Base-by-base conservation (phyloP, 805 yeast genomes). In the Teunomyces tritomae region DNA sequence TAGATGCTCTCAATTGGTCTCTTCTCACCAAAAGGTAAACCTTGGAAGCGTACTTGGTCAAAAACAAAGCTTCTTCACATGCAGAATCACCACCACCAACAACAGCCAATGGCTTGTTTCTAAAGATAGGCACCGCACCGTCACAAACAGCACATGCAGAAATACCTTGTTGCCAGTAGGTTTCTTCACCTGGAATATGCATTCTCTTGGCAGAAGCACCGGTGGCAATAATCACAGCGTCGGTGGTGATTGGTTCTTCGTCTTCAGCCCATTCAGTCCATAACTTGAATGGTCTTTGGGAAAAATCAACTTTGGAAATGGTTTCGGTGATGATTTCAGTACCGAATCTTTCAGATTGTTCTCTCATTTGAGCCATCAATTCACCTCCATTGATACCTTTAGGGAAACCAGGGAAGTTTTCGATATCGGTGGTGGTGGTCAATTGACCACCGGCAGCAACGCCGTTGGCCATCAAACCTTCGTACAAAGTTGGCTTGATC, bases 61-160 rank as follows among this genome's bases (percentile, higher is more conserved):
- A 79, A 74, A 94, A 94, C 57, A 88, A 76, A 28, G 99, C 99
- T 76, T 94, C 99, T 76, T 94, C 99, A 71, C 98, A 96, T 14
- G 99, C 99, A 57, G 97, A 90, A 73, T 94, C 99, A 70, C 99
- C 99, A 57, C 99, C 99, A 51, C 99, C 99, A 57, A 94, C 77
- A 49, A 94, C 99, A 24, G 97, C 98, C 67, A 94, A 81, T 34
- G 99, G 98, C 73, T 90, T 87, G 79, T 94, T 87, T 79, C 98
- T 88, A 78, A 94, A 94, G 60, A 94, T 91, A 59, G 99, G 99
- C 43, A 94, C 96, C 29, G 99, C 99, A 72, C 99, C 99, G 68
- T 94, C 99, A 76, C 99, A 94, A 53, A 94, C 99, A 35, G 99
- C 99, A 78, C 99, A 94, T 13, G 99, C 99, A 58, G 96, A 88